These are phyloP conservation scores for Russula griseocarnosa DNA, from an alignment of 768 basidiomycete species.

Conservation along the genomic window DNA sequence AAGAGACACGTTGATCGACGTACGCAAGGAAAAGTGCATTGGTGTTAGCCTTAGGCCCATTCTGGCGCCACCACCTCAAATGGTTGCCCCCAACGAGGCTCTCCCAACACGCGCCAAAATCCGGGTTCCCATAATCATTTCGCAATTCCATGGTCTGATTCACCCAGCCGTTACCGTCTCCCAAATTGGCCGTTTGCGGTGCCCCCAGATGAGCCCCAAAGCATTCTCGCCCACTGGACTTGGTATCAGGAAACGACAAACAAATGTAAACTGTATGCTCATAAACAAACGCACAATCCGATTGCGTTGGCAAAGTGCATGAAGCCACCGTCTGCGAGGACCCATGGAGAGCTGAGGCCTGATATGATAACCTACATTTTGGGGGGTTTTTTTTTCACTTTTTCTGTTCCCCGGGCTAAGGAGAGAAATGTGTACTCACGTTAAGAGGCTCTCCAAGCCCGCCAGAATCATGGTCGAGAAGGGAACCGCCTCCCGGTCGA, in stretches of 20 bases:
- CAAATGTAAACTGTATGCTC: too few species aligned
- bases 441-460: slow-evolving; percentile 28
- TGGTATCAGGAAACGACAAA: too few species aligned
- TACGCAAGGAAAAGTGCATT: slow-evolving; percentile 39
- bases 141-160: slow-evolving; percentile 46
- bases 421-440: not conserved
- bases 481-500: not conserved
- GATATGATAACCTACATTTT: slow-evolving; percentile 26
- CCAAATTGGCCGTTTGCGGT: slow-evolving; percentile 44
- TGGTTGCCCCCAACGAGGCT: slow-evolving; percentile 31
- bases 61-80: slow-evolving; percentile 32
- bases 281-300: too few species aligned
- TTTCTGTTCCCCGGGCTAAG: too few species aligned
- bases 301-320: slow-evolving; percentile 20
- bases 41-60: slow-evolving; percentile 33
- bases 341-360: slow-evolving; percentile 16
- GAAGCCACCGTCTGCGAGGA: slow-evolving; percentile 25
- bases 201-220: slow-evolving; percentile 36
- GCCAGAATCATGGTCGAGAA: not conserved
- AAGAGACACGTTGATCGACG: slow-evolving; percentile 14
- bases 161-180: slow-evolving; percentile 45
- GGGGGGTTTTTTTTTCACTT: not conserved
- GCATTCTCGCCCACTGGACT: slow-evolving; percentile 31
- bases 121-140: slow-evolving; percentile 40
- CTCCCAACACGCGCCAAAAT: slow-evolving; percentile 43